phyloP scores from a whole-genome alignment of 306 rosid genomes.

The Citrullus colocynthis region DNA sequence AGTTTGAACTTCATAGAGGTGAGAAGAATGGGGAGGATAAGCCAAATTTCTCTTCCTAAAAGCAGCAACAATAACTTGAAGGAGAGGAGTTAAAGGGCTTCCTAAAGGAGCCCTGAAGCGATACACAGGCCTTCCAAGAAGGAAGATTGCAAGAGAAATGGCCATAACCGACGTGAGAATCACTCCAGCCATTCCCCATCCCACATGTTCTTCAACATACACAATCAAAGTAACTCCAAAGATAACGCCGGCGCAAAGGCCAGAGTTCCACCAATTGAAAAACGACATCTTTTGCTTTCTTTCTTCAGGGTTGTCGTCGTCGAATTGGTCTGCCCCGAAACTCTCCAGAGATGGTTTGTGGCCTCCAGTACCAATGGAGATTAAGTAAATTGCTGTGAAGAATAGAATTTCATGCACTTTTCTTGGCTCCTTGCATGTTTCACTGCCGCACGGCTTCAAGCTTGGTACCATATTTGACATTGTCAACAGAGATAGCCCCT shows the following conservation, averaged over 20 bases:
- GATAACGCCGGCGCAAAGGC: conserved; percentile 62
- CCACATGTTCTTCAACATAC: conserved; percentile 60
- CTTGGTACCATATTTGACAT: conserved; percentile 69
- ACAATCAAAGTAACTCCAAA: conserved; percentile 78
- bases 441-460: conserved; percentile 42
- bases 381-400: conserved; percentile 62
- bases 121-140: conserved; percentile 52
- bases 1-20: background rate
- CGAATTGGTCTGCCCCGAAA: conserved; percentile 93
- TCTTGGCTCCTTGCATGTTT: conserved; percentile 39
- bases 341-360: conserved; percentile 87
- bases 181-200: conserved; percentile 69
- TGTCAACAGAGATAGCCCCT: conserved; percentile 71
- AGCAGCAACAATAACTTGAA: conserved; percentile 82
- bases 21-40: conserved; percentile 28
- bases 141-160: conserved; percentile 48
- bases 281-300: conserved; percentile 76
- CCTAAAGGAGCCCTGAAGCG: conserved; percentile 53
- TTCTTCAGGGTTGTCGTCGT: conserved; percentile 53
- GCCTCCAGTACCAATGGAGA: conserved; percentile 83
- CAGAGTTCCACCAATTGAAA: conserved; percentile 95
- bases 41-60: conserved; percentile 49
- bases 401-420: conserved; percentile 56
- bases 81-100: conserved; percentile 88
- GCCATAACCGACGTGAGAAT: conserved; percentile 57